A percentile compares a stretch with the other conserved stretches of the same genome.
Evolutionary conservation across 2,329 filamentous ascomycete species (phyloP).

Genomic region (Ophiosphaerella korrae): DNA sequence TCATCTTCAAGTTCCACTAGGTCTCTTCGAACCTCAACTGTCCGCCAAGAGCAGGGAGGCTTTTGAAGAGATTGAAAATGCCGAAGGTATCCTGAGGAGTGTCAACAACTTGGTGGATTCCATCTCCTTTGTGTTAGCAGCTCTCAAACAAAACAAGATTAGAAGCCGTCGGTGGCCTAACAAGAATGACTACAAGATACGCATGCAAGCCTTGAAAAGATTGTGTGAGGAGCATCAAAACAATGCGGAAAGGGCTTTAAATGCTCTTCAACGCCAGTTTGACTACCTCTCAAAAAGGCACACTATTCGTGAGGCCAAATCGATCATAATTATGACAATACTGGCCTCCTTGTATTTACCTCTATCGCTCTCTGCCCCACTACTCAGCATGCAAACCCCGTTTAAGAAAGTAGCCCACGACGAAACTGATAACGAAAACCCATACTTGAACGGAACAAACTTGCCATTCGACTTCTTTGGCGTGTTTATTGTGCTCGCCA

Average conservation of each 20-base stretch:
- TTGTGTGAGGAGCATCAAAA: background rate
- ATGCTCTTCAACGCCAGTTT: background rate
- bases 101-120: constrained; percentile 4
- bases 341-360: constrained; percentile 1
- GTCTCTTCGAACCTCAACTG: constrained; percentile 4
- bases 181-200: background rate
- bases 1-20: constrained; percentile 4
- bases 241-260: background rate
- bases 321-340: constrained; percentile 1
- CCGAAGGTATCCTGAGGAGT: constrained; percentile 4
- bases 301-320: constrained; percentile 1
- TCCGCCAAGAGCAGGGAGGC: constrained; percentile 4
- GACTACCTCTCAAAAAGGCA: constrained; percentile 1
- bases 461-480: constrained; percentile 6
- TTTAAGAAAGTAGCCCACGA: constrained; percentile 1
- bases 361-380: background rate
- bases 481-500: constrained; percentile 1
- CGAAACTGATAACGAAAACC: background rate
- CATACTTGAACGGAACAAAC: background rate
- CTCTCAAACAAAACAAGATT: background rate
- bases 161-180: background rate
- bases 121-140: background rate
- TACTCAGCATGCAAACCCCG: constrained; percentile 3
- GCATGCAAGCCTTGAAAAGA: background rate
- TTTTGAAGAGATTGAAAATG: constrained; percentile 5